A percentile compares a stretch with the other conserved stretches of the same genome.
These are phyloP conservation scores for Aspergillus ellipticus DNA, from an alignment of 495 filamentous ascomycete genomes.

Conservation along the genomic window DNA sequence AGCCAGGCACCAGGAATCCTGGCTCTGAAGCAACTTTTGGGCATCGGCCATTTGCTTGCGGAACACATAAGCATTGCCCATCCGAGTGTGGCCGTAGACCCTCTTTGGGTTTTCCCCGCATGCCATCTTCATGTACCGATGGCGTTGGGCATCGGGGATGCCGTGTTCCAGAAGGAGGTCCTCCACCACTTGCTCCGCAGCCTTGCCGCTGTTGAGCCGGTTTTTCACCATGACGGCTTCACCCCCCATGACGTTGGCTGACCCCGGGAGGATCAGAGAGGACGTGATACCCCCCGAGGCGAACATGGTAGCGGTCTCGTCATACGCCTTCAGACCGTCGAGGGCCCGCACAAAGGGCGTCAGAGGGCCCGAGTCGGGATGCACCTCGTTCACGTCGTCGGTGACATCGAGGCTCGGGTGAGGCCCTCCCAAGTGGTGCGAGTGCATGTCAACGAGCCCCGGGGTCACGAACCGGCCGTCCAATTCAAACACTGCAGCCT, in stretches of 20 bases:
- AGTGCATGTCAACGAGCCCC: slow-evolving; percentile 1
- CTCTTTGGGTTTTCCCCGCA: slow-evolving; percentile 1
- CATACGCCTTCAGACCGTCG: background rate
- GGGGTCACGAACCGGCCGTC: background rate
- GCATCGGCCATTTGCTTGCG: background rate
- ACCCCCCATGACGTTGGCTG: background rate
- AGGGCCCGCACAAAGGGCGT: background rate
- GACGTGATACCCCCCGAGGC: background rate
- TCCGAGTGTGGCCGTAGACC: background rate
- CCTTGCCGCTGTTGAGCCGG: background rate
- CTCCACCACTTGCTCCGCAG: background rate
- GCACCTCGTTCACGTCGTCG: background rate
- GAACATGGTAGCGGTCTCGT: background rate
- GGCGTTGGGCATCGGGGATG: background rate
- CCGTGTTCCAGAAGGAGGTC: background rate
- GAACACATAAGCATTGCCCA: background rate
- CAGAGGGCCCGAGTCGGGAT: background rate
- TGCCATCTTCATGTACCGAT: slow-evolving; percentile 3
- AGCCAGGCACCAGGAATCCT: background rate
- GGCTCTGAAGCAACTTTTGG: background rate
- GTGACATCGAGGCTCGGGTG: background rate
- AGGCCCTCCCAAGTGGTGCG: too few species aligned
- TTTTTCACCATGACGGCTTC: background rate
- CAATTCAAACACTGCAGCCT: background rate
- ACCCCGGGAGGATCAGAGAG: background rate